Percentiles rank a stretch among this genome's conserved stretches.
phyloP scores from a whole-genome alignment of 768 basidiomycete species.

The Floccularia luteovirens region DNA sequence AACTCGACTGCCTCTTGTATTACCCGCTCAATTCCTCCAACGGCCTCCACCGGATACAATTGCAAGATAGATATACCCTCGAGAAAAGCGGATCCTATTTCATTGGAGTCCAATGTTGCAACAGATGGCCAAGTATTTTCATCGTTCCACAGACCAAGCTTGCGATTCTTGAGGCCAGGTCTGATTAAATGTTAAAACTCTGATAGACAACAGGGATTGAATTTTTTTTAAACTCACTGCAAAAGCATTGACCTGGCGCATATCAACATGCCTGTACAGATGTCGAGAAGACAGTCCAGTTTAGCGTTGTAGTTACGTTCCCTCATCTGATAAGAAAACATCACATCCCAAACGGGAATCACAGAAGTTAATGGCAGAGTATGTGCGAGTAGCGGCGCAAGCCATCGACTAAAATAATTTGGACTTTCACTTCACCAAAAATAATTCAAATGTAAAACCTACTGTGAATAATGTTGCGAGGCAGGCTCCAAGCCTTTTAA shows the following conservation, averaged over 20 bases:
- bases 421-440: background rate
- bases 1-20: slow-evolving; percentile 63
- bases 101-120: slow-evolving; percentile 38
- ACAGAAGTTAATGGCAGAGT: slow-evolving; percentile 60
- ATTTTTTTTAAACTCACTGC: slow-evolving; percentile 29
- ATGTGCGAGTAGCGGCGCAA: slow-evolving; percentile 64
- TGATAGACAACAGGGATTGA: no score
- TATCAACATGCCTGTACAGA: slow-evolving; percentile 65
- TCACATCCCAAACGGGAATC: slow-evolving; percentile 60
- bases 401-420: slow-evolving; percentile 51
- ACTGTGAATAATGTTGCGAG: slow-evolving; percentile 79
- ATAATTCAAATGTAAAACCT: slow-evolving; percentile 19
- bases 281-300: slow-evolving; percentile 60
- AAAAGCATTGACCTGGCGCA: slow-evolving; percentile 46
- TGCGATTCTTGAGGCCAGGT: no score
- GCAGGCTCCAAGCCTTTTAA: slow-evolving; percentile 60
- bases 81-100: slow-evolving; percentile 56
- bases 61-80: slow-evolving; percentile 61
- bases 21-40: slow-evolving; percentile 65
- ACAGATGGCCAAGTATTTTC: slow-evolving; percentile 30
- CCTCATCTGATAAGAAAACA: slow-evolving; percentile 54
- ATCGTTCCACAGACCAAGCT: slow-evolving; percentile 62
- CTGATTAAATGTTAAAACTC: no score
- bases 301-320: slow-evolving; percentile 51
- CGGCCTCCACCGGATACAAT: slow-evolving; percentile 52